Percentiles rank a stretch among this genome's conserved stretches.
These are phyloP conservation scores for Niveomyces coronatus DNA, from an alignment of 2,329 filamentous ascomycete species.

Conservation along the genomic window DNA sequence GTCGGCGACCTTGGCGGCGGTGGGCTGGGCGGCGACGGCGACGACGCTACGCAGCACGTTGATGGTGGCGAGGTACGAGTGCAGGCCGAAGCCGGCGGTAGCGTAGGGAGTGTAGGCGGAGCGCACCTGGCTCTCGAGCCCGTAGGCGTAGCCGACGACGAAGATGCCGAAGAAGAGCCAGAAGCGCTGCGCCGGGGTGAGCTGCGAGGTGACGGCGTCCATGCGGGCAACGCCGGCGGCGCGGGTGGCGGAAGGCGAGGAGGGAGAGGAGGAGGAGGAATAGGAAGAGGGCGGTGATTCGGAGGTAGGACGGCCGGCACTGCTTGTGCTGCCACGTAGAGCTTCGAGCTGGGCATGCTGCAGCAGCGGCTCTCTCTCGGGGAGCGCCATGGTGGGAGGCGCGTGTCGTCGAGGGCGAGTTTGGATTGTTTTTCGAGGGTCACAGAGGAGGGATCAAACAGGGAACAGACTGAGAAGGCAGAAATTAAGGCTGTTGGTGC, in stretches of 20 bases:
- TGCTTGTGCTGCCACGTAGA: neutral
- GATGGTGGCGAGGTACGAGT: constrained; percentile 48
- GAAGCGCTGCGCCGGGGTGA: constrained; percentile 35
- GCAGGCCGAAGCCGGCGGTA: constrained; percentile 37
- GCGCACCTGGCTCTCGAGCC: constrained; percentile 43
- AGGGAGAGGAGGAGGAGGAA: neutral
- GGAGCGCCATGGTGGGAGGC: neutral
- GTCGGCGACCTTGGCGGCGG: constrained; percentile 51
- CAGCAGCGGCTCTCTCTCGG: constrained; percentile 5
- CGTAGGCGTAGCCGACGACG: constrained; percentile 49
- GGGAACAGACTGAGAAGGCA: neutral
- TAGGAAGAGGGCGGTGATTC: neutral
- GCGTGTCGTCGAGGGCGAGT: neutral
- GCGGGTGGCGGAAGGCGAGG: neutral
- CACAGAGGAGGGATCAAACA: neutral
- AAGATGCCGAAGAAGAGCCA: constrained; percentile 48
- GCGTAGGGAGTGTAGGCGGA: constrained; percentile 45
- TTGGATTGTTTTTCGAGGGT: neutral
- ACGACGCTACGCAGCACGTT: constrained; percentile 49
- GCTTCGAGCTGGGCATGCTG: constrained; percentile 3
- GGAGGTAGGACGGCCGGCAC: neutral
- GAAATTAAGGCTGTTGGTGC: neutral
- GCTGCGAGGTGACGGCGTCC: constrained; percentile 35
- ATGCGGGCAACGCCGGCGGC: constrained; percentile 40
- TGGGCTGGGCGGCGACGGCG: constrained; percentile 47